phyloP scores from a whole-genome alignment of 768 basidiomycete genomes.

The Sarcodon aspratus region DNA sequence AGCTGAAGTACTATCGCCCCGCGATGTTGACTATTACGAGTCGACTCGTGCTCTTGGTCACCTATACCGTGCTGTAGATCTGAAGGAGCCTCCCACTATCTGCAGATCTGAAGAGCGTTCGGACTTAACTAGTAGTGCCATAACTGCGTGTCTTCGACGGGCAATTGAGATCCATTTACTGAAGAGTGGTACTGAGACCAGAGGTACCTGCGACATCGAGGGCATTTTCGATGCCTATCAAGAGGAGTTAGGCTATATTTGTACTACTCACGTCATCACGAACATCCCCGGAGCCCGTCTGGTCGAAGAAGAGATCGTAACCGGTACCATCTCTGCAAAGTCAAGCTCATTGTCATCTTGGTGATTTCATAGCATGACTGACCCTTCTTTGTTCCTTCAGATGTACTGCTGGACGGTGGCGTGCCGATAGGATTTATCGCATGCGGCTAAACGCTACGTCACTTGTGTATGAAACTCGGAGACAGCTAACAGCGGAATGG shows the following conservation, averaged over 20 bases:
- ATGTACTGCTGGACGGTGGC: slow-evolving; percentile 49
- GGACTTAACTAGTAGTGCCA: no score
- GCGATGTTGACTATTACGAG: slow-evolving; percentile 55
- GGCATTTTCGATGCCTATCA: slow-evolving; percentile 39
- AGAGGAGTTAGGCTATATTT: slow-evolving; percentile 62
- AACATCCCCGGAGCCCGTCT: slow-evolving; percentile 42
- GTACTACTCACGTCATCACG: slow-evolving; percentile 54
- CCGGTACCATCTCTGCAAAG: slow-evolving; percentile 64
- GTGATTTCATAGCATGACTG: not conserved
- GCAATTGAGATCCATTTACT: no score
- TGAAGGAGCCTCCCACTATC: not conserved
- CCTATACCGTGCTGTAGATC: slow-evolving; percentile 38
- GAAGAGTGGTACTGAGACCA: not conserved
- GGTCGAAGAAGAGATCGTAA: slow-evolving; percentile 62
- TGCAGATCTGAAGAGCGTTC: no score
- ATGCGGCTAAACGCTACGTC: slow-evolving; percentile 48
- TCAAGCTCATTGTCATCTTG: not conserved
- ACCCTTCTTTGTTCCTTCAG: not conserved
- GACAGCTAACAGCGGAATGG: slow-evolving; percentile 13
- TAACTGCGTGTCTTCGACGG: no score
- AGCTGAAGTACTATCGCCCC: slow-evolving; percentile 25
- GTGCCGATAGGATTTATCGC: slow-evolving; percentile 44
- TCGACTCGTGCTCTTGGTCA: slow-evolving; percentile 62
- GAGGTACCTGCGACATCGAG: slow-evolving; percentile 19
- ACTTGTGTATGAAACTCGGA: slow-evolving; percentile 40